A percentile compares a stretch with the other conserved stretches of the same genome.
phyloP scores from a whole-genome alignment of 805 yeast genomes.

The Lachancea dasiensis region DNA sequence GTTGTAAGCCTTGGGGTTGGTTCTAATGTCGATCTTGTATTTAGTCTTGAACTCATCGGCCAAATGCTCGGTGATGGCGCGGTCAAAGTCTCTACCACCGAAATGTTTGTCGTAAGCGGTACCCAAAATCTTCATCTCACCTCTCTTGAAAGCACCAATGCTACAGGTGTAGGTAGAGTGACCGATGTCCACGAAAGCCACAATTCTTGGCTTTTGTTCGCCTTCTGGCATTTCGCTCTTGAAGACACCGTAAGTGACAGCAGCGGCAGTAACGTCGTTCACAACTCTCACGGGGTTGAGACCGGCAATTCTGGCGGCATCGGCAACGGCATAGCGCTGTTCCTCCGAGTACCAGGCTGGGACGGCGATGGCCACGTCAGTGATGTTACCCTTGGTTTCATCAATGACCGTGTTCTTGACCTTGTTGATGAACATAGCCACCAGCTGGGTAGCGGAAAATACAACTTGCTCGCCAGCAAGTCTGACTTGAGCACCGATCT shows the following conservation, averaged over 20 bases:
- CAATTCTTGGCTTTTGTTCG: slow-evolving; percentile 72
- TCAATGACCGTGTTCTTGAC: slow-evolving; percentile 70
- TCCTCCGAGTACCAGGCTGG: slow-evolving; percentile 97
- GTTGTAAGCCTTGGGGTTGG: slow-evolving; percentile 91
- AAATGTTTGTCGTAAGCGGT: slow-evolving; percentile 92
- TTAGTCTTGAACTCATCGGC: slow-evolving; percentile 87
- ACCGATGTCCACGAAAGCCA: slow-evolving; percentile 95
- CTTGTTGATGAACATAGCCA: slow-evolving; percentile 93
- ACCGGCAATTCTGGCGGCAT: slow-evolving; percentile 94
- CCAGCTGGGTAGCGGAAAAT: slow-evolving; percentile 83
- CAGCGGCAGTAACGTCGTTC: slow-evolving; percentile 97
- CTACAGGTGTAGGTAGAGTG: slow-evolving; percentile 91
- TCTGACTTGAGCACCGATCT: slow-evolving; percentile 80
- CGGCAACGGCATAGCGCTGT: slow-evolving; percentile 94
- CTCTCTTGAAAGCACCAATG: slow-evolving; percentile 87
- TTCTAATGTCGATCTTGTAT: slow-evolving; percentile 87
- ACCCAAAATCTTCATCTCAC: slow-evolving; percentile 90
- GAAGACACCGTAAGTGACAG: slow-evolving; percentile 98
- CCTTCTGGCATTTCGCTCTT: slow-evolving; percentile 89
- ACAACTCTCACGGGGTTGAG: slow-evolving; percentile 97
- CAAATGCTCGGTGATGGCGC: slow-evolving; percentile 89
- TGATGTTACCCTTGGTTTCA: slow-evolving; percentile 72
- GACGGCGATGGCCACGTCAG: slow-evolving; percentile 89
- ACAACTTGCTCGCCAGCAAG: slow-evolving; percentile 71
- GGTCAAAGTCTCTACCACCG: slow-evolving; percentile 97